Conservation (phyloP, 2,329 filamentous ascomycete genomes). For the Aspergillus fructus region DNA sequence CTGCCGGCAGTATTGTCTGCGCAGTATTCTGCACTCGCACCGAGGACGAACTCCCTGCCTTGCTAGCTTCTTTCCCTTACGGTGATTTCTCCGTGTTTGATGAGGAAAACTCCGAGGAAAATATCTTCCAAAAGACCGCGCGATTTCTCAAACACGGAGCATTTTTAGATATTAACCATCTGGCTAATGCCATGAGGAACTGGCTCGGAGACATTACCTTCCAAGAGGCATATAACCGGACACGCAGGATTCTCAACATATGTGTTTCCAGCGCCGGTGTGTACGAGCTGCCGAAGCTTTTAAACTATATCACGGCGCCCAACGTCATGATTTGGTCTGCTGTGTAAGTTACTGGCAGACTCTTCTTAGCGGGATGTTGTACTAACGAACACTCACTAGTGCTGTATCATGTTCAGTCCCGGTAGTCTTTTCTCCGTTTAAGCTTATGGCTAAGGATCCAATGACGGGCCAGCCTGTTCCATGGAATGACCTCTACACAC, state of each 20-base stretch:
- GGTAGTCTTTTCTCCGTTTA: constrained; percentile 75
- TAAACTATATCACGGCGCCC: constrained; percentile 91
- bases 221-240: constrained; percentile 94
- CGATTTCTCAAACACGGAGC: constrained; percentile 77
- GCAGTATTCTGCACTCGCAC: constrained; percentile 75
- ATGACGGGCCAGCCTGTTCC: constrained; percentile 72
- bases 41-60: constrained; percentile 71
- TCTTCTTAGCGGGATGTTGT: not conserved
- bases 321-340: constrained; percentile 97
- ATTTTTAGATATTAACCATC: constrained; percentile 79
- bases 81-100: constrained; percentile 83
- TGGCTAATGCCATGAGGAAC: constrained; percentile 76
- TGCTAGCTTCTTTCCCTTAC: constrained; percentile 70
- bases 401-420: constrained; percentile 95
- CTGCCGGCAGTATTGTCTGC: constrained; percentile 82
- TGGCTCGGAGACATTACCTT: constrained; percentile 89
- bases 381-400: constrained; percentile 30
- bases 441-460: constrained; percentile 80
- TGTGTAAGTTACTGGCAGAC: constrained; percentile 53
- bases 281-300: constrained; percentile 79
- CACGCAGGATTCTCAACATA: constrained; percentile 86
- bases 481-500: constrained; percentile 82
- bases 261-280: constrained; percentile 85
- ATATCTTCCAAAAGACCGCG: constrained; percentile 66
- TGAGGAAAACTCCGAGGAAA: constrained; percentile 58